Evolutionary conservation across 768 basidiomycete genomes (phyloP).

Genomic region (Boletus vermiculosoides): DNA sequence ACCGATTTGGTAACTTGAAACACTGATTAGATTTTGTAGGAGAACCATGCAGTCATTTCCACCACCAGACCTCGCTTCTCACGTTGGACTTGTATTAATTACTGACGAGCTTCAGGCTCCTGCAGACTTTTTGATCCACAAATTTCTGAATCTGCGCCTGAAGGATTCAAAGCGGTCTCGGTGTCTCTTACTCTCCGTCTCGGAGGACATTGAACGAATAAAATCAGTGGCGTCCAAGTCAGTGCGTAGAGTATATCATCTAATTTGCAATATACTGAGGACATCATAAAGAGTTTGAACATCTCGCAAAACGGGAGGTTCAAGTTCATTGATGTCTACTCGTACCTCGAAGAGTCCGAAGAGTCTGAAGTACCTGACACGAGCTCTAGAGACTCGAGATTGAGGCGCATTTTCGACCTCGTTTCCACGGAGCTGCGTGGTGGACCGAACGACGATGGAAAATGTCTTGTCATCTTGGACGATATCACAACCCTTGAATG

Average conservation of each 20-base stretch:
- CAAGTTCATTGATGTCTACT: slow-evolving; percentile 53
- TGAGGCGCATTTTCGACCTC: slow-evolving; percentile 39
- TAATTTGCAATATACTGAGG: slow-evolving; percentile 5
- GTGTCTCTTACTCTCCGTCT: slow-evolving; percentile 56
- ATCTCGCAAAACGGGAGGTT: slow-evolving; percentile 41
- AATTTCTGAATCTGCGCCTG: slow-evolving; percentile 48
- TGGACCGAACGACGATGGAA: slow-evolving; percentile 7
- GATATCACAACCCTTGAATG: slow-evolving; percentile 68
- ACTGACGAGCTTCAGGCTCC: slow-evolving; percentile 72
- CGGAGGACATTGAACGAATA: slow-evolving; percentile 58
- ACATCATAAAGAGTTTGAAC: slow-evolving; percentile 32
- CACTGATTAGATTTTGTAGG: slow-evolving; percentile 4
- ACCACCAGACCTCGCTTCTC: slow-evolving; percentile 49
- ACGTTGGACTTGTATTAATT: slow-evolving; percentile 55
- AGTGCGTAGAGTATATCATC: slow-evolving; percentile 41
- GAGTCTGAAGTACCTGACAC: slow-evolving; percentile 10
- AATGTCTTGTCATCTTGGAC: slow-evolving; percentile 62
- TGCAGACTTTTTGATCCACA: slow-evolving; percentile 70
- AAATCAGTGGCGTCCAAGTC: slow-evolving; percentile 60
- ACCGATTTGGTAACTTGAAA: slow-evolving; percentile 22
- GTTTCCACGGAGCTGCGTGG: slow-evolving; percentile 30
- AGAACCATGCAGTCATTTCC: slow-evolving; percentile 45
- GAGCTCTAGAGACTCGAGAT: slow-evolving; percentile 3
- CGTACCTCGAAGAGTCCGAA: slow-evolving; percentile 32
- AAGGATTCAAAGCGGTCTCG: slow-evolving; percentile 41